phyloP scores from a whole-genome alignment of 768 basidiomycete genomes.

The Lactarius indigo region DNA sequence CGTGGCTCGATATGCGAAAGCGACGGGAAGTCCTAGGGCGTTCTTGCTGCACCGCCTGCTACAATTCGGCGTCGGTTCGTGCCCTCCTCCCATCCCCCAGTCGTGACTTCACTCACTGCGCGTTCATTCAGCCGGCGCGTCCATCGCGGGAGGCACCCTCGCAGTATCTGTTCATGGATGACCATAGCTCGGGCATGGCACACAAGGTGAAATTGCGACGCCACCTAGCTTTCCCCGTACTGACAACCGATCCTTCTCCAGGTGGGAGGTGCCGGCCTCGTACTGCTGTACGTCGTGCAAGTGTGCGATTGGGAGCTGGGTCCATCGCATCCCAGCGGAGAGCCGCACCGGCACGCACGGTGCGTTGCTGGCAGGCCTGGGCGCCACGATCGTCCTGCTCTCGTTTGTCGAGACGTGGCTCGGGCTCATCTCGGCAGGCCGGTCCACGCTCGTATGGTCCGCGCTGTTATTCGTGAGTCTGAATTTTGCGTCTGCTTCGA shows the following conservation, averaged over 20 bases:
- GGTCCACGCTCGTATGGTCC: neutral
- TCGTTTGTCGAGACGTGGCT: conserved; percentile 14
- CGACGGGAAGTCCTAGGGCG: conserved; percentile 43
- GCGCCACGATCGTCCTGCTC: conserved; percentile 4
- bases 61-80: conserved; percentile 14
- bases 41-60: conserved; percentile 45
- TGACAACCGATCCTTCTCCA: neutral
- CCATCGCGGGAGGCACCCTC: conserved; percentile 11
- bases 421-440: conserved; percentile 1
- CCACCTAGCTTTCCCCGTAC: too few relatives aligned
- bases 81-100: neutral
- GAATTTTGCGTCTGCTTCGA: too few relatives aligned
- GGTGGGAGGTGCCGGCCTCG: conserved; percentile 5
- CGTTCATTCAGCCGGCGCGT: conserved; percentile 3
- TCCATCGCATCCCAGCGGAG: neutral
- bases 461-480: conserved; percentile 12
- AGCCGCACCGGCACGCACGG: neutral
- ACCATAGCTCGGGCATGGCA: neutral
- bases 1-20: conserved; percentile 49
- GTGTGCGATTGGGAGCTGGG: conserved; percentile 11
- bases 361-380: conserved; percentile 3
- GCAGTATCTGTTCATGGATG: conserved; percentile 17
- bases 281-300: conserved; percentile 11
- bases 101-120: neutral
- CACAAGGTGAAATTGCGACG: conserved; percentile 8